phyloP scores from a whole-genome alignment of 1,284 basidiomycete genomes.

The Pseudomicrostroma phylloplanum region DNA sequence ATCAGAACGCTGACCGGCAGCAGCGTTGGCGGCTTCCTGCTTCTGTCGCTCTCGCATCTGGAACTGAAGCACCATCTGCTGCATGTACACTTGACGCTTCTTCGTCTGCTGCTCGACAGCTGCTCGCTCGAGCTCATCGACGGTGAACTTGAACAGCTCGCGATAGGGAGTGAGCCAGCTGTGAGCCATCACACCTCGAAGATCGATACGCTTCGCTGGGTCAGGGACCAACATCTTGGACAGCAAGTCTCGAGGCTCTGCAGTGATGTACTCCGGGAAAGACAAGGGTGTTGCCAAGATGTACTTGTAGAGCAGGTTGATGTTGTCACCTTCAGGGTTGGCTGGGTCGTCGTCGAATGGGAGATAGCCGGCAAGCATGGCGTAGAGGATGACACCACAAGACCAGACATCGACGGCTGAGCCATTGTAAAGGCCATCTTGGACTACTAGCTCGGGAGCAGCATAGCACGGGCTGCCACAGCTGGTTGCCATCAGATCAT shows the following conservation, averaged over 20 bases:
- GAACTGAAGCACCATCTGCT: conserved; percentile 49
- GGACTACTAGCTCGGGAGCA: conserved; percentile 96
- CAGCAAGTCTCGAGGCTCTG: conserved; percentile 46
- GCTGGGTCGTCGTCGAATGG: conserved; percentile 99
- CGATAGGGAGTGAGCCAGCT: conserved; percentile 48
- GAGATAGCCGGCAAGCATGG: conserved; percentile 97
- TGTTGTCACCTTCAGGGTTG: conserved; percentile 98
- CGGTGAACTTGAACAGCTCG: conserved; percentile 48
- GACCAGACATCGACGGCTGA: conserved; percentile 99
- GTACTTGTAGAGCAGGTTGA: conserved; percentile 98
- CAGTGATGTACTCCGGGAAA: conserved; percentile 49
- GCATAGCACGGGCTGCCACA: conserved; percentile 98
- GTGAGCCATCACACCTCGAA: conserved; percentile 48
- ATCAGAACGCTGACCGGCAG: not conserved
- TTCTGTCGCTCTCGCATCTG: conserved; percentile 44
- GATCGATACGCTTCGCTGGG: conserved; percentile 36
- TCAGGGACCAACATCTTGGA: conserved; percentile 48
- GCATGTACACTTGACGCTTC: conserved; percentile 47
- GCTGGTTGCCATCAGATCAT: conserved; percentile 97
- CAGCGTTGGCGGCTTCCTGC: conserved; percentile 15
- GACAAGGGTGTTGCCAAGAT: conserved; percentile 62
- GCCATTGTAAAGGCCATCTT: conserved; percentile 92
- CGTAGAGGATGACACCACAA: conserved; percentile 97
- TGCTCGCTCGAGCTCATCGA: conserved; percentile 47
- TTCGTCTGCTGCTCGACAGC: conserved; percentile 49